Conservation (phyloP, 2,329 filamentous ascomycete species). For the Aspergillus hiratsukae region DNA sequence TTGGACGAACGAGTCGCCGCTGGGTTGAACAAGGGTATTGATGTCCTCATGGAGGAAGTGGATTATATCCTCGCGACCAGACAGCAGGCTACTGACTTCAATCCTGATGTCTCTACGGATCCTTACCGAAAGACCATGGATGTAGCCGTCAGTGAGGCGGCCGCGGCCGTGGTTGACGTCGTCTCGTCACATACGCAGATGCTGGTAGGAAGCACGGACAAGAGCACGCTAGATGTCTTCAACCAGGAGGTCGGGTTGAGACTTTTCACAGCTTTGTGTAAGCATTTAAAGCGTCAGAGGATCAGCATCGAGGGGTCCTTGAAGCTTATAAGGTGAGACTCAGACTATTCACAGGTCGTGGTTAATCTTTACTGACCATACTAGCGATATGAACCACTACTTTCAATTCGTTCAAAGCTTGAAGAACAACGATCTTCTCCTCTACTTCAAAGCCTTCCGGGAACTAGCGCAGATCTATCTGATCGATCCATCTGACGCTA, state of each 20-base stretch:
- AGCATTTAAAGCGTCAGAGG: slow-evolving; percentile 94
- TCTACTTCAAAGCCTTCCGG: slow-evolving; percentile 86
- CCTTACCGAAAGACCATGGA: slow-evolving; percentile 32
- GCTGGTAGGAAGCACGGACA: slow-evolving; percentile 91
- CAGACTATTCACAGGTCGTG: neutral
- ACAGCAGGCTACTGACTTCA: slow-evolving; percentile 84
- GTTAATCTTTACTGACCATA: slow-evolving; percentile 2
- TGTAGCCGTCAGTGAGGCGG: slow-evolving; percentile 70
- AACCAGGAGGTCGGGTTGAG: slow-evolving; percentile 94
- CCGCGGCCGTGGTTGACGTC: slow-evolving; percentile 74
- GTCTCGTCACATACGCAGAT: slow-evolving; percentile 87
- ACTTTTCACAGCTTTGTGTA: slow-evolving; percentile 87
- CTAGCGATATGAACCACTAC: slow-evolving; percentile 90
- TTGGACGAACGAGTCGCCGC: slow-evolving; percentile 94
- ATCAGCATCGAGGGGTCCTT: slow-evolving; percentile 85
- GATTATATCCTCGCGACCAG: slow-evolving; percentile 90
- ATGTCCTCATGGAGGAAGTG: slow-evolving; percentile 97
- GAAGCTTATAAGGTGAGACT: slow-evolving; percentile 69
- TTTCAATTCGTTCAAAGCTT: slow-evolving; percentile 78
- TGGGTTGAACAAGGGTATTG: slow-evolving; percentile 94
- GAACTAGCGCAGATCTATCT: slow-evolving; percentile 95
- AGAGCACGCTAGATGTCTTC: slow-evolving; percentile 97
- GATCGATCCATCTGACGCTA: slow-evolving; percentile 79
- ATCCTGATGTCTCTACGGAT: slow-evolving; percentile 54
- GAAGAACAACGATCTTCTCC: slow-evolving; percentile 74